Percentiles rank a stretch among this genome's conserved stretches.
Evolutionary conservation across 2,329 filamentous ascomycete genomes (phyloP).

Genomic region (Apiospora rasikravindrae): DNA sequence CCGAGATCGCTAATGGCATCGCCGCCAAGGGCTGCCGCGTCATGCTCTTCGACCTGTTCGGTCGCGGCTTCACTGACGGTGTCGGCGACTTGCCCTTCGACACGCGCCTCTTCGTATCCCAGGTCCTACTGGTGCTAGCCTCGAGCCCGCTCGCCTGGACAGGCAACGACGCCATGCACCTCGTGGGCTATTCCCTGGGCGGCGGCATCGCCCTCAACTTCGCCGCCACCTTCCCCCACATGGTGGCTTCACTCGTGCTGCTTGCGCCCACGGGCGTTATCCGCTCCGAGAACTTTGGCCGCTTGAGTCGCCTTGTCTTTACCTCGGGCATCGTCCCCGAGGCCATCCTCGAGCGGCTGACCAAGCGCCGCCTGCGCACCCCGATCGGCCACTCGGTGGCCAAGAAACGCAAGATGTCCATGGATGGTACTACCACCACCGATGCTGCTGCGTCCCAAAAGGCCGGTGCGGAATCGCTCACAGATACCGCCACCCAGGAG

Average conservation of each 20-base stretch:
- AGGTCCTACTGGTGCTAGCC: conserved; percentile 72
- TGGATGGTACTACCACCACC: conserved; percentile 26
- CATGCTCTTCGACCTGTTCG: conserved; percentile 79
- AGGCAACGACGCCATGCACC: conserved; percentile 59
- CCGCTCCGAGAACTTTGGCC: conserved; percentile 57
- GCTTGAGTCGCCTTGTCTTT: conserved; percentile 56
- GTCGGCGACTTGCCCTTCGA: conserved; percentile 73
- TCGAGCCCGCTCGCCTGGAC: conserved; percentile 76
- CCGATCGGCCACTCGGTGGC: conserved; percentile 52
- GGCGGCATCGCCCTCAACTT: conserved; percentile 80
- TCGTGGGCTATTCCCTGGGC: conserved; percentile 83
- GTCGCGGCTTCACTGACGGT: conserved; percentile 69
- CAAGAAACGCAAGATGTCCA: conserved; percentile 31
- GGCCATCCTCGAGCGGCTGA: conserved; percentile 53
- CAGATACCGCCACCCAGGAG: conserved; percentile 51
- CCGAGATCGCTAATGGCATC: conserved; percentile 69
- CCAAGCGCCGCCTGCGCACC: conserved; percentile 52
- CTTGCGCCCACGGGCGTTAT: conserved; percentile 82
- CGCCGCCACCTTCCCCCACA: conserved; percentile 71
- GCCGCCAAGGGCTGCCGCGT: conserved; percentile 76
- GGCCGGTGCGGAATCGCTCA: conserved; percentile 38
- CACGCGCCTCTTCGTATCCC: conserved; percentile 72
- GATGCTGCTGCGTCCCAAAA: conserved; percentile 22
- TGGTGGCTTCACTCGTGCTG: conserved; percentile 74
- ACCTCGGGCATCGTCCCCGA: conserved; percentile 60